A percentile compares a stretch with the other conserved stretches of the same genome.
Conservation (phyloP, 1,139 yeast species). For the Candida sp. region DNA sequence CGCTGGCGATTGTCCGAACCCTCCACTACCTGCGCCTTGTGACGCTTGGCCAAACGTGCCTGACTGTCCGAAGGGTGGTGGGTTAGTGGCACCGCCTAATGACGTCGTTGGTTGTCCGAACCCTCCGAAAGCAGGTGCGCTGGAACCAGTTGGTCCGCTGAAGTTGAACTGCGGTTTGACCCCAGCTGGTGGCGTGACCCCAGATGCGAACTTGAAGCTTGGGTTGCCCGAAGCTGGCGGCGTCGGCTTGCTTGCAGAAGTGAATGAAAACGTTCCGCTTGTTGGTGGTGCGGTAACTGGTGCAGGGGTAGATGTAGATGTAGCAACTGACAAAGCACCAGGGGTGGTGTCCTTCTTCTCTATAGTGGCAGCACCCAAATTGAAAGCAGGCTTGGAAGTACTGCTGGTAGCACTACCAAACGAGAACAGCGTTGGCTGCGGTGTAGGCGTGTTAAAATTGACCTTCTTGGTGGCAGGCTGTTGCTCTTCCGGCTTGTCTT, state of each 20-base stretch:
- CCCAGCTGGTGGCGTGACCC: constrained; percentile 11
- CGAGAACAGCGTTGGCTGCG: constrained; percentile 5
- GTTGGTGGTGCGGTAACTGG: constrained; percentile 1
- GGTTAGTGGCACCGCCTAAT: constrained; percentile 12
- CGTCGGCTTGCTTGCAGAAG: not conserved
- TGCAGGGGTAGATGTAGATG: constrained; percentile 3
- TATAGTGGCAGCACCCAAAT: not conserved
- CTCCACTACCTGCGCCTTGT: constrained; percentile 5
- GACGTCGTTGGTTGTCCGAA: constrained; percentile 6
- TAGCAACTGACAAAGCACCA: not conserved
- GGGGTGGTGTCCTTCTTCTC: not conserved
- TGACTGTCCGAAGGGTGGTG: constrained; percentile 6
- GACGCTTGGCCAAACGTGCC: not conserved
- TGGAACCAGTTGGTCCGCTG: constrained; percentile 5
- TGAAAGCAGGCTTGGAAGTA: constrained; percentile 2
- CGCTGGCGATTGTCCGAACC: constrained; percentile 4
- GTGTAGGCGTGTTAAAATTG: constrained; percentile 2
- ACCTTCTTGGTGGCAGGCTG: not conserved
- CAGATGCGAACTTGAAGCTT: constrained; percentile 17
- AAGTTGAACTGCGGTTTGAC: constrained; percentile 8
- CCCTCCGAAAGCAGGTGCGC: constrained; percentile 3
- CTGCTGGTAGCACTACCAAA: constrained; percentile 4
- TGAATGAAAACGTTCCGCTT: not conserved
- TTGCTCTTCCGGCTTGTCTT: not conserved
- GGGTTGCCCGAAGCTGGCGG: constrained; percentile 6